These are phyloP conservation scores for Bruguiera gymnorhiza DNA, from an alignment of 345 rosid genomes.

Conservation along the genomic window DNA sequence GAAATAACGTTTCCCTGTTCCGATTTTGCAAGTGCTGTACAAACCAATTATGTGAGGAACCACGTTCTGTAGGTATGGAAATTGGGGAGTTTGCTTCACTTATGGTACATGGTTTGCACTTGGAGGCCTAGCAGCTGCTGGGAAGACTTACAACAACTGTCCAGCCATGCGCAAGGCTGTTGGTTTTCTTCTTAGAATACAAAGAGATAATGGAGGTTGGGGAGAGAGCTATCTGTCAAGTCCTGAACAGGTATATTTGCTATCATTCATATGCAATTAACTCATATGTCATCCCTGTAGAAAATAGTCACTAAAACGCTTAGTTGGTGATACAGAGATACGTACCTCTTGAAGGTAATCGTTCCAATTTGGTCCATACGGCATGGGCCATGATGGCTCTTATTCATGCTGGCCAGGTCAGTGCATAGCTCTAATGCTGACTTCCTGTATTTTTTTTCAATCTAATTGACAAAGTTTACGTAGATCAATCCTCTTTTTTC, in stretches of 20 bases:
- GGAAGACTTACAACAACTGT: constrained; percentile 38
- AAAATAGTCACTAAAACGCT: too few species aligned
- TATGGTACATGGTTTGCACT: constrained; percentile 50
- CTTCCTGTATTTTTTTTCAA: neutral
- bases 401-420: constrained; percentile 49
- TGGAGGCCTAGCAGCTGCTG: constrained; percentile 44
- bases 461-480: neutral
- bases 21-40: too few species aligned
- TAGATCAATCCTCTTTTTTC: neutral
- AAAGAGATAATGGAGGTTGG: constrained; percentile 49
- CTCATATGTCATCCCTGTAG: too few species aligned
- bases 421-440: neutral
- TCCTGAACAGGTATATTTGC: constrained; percentile 36
- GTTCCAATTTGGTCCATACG: constrained; percentile 56
- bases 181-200: constrained; percentile 41
- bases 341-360: constrained; percentile 38
- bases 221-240: constrained; percentile 58
- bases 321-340: constrained; percentile 33
- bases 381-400: constrained; percentile 61
- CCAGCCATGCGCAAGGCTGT: constrained; percentile 37
- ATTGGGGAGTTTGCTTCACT: constrained; percentile 58
- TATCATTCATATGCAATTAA: too few species aligned
- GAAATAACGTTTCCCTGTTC: too few species aligned
- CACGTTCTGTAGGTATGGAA: constrained; percentile 37
- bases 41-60: too few species aligned